Evolutionary conservation across 2,329 filamentous ascomycete genomes (phyloP), one percentile per base, ranked within the genome.

Genomic region (Didymosphaeria variabile): DNA sequence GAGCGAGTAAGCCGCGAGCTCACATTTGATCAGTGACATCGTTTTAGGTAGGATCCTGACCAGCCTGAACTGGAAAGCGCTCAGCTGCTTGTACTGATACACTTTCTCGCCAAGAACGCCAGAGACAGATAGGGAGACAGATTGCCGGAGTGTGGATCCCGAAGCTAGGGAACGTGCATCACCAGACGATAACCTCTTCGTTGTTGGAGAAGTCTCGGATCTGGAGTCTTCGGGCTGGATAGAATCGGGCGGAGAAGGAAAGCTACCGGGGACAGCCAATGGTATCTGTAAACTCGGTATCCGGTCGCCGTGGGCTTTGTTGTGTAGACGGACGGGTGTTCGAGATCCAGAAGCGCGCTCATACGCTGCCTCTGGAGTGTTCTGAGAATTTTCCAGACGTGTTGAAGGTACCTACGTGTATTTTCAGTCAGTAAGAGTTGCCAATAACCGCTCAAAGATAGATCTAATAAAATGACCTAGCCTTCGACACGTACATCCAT

Each of bases 1-100:
- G 5, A 69, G 60, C 5, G 63, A 64, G 13, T 34, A 29, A 32
- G 61, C 64, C 6, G 60, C 2, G 13, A 70, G 55, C 47, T 68
- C 59, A 58, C 64, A 68, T 32, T 67, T 68, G 21, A 70, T 58
- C 12, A 45, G 65, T 6, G 61, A 64, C 59, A 64, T 65, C 13
- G 23, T 60, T n/a, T 55, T 55, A 3, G 57, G 60, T 19, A 64
- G 42, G 9, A 70, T 55, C 32, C 40, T 64, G 36, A 70, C 55
- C 17, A 70, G 56, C 23, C 67, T 59, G 29, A 68, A 58, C 36
- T 68, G 64, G 29, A 38, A 19, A 9, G 61, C 55, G 15, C 36
- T n/a, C 17, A 67, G 57, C 23, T 44, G 46, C 7, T 38, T 58
- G 57, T 68, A 68, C 34, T 56, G 59, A 54, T 64, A 65, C 5